Evolutionary conservation across 1,284 basidiomycete species (phyloP).

Genomic region (Ceratobasidium sp.): DNA sequence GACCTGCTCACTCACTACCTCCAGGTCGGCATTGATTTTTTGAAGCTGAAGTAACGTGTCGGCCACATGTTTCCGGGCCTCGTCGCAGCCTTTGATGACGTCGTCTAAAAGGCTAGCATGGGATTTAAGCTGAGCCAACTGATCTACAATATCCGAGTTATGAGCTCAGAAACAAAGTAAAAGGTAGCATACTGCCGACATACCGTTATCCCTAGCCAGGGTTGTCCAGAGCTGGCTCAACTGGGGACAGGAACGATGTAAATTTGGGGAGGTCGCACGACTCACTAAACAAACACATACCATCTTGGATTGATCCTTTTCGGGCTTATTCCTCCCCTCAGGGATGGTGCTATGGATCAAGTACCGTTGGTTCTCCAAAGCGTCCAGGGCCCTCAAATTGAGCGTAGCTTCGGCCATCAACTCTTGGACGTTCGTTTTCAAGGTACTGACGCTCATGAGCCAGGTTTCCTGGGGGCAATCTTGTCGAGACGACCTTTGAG

Average conservation of each 20-base stretch:
- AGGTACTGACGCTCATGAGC: neutral
- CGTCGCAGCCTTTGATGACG: conserved; percentile 3
- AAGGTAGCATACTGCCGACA: too few relatives aligned
- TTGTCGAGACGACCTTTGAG: neutral
- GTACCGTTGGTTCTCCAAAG: conserved; percentile 27
- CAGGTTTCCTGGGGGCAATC: conserved; percentile 11
- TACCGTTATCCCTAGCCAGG: too few relatives aligned
- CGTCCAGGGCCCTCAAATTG: conserved; percentile 20
- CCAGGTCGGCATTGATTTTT: conserved; percentile 28
- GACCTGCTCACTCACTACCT: conserved; percentile 29
- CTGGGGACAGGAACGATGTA: too few relatives aligned
- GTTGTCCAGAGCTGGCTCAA: too few relatives aligned
- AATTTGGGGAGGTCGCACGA: too few relatives aligned
- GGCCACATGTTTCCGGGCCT: conserved; percentile 10
- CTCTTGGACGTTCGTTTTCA: conserved; percentile 2
- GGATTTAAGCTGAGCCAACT: conserved; percentile 8
- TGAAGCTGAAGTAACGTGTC: conserved; percentile 26
- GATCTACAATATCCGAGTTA: too few relatives aligned
- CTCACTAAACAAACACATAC: too few relatives aligned
- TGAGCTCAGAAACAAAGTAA: too few relatives aligned
- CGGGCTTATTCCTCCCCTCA: neutral
- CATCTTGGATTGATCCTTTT: too few relatives aligned
- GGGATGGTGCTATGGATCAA: conserved; percentile 21
- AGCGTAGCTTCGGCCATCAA: conserved; percentile 34
- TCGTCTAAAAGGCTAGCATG: conserved; percentile 19